Base-by-base conservation (phyloP, 1,139 yeast species). In the Kodamaea alishanica region DNA sequence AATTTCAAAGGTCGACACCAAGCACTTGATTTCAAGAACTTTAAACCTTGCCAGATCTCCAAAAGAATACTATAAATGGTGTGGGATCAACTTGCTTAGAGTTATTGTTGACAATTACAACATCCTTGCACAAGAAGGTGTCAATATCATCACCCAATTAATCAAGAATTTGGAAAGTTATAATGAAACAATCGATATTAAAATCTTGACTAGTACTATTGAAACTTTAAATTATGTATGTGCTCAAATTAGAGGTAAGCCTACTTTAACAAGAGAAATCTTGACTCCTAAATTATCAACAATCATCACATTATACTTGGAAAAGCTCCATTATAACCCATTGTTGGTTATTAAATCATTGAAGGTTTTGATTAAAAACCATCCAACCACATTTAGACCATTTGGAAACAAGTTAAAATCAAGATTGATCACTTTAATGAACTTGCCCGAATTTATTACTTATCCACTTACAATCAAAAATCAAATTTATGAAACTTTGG, bases 321-420 rank as follows among this genome's bases (percentile, higher is more conserved):
- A 67, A 12, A 60, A 67, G 41, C 55, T 80, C 22, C 60, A 57
- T 11, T 51, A 55, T 37, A 52, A 59, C 24, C 81, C 81, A 1
- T 50, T 49, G 29, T 55, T 70, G 24, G 56, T 75, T 24, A 56
- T 83, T 23, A 70, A 70, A 2, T 70, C 84, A 1, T 62, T 86
- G 45, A 66, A 66, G 40, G 64, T 60, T 15, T 57, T 84, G 12
- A 63, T 84, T 35, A 61, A 63, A 32, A 68, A 73, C 44, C 86
- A 85, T 55, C 77, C 95, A 1, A 85, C 94, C 4, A 84, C 95
- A 2, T 85, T 87, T 55, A 75, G 92, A 57, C 95, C 96, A 7
- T 81, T 73, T 61, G 84, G 82, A 8, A 74, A 77, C 46, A 81
- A 81, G 51, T 74, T 79, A 45, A 76, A 79, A 42, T 60, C 60